Base-by-base conservation (phyloP, 345 rosid genomes). In the Citrus australasica region DNA sequence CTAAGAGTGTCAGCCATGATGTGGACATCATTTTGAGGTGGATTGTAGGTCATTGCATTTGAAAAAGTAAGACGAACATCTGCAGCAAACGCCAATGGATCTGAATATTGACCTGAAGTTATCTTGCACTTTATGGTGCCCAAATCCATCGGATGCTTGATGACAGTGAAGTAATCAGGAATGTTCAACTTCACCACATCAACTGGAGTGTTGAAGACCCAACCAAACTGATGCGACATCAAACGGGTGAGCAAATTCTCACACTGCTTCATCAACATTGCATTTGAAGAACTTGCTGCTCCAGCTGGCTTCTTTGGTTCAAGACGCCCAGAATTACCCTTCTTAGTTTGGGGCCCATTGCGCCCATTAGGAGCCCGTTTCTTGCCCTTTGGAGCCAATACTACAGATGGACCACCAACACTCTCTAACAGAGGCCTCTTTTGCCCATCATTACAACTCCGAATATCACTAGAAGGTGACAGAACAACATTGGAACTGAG, bases 101-200 rank as follows among this genome's bases (percentile, higher is more conserved):
- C 86, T 21, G 92, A 81, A 86, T 93, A 93, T 67, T 76, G 81
- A 68, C 92, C 90, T 4, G 89, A 83, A 76, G 78, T 58, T 38
- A 93, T 58, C 77, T 85, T 95, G 74, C 77, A 80, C 80, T 90
- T 88, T 77, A 95, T 89, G 5, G 98, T 93, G 51, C 94, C 94
- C 82, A 95, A 88, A 87, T 93, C 96, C 99, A 95, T 93, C n/a
- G 98, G 99, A 48, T 88, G 88, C 84, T 91, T 93, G 73, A 95
- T 86, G 85, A 95, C 87, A 40, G 83, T 86, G 66, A 89, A 89
- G 79, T 95, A 95, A 82, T 95, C 99, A 5, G 98, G 98, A 76
- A 93, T 91, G 68, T 95, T 93, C 85, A 93, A 79, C 87, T 81
- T 74, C 56, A 86, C 94, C 71, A 85, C 91, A 84, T 95, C 97